Conservation (phyloP, 202 grass and related monocot species). For the Hordeum pubiflorum region DNA sequence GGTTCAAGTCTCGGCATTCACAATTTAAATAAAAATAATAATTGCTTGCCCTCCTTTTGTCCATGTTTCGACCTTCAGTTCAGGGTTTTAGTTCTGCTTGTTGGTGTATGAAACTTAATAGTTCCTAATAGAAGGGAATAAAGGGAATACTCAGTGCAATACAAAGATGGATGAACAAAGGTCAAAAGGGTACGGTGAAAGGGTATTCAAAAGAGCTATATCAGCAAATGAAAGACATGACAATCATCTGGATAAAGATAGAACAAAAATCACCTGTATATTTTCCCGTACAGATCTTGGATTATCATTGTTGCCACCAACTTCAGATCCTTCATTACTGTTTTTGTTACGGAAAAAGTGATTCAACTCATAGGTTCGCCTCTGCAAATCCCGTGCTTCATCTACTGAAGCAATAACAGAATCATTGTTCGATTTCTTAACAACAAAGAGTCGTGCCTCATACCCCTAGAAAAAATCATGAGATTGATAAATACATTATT, state of each 20-base stretch:
- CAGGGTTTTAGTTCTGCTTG: neutral
- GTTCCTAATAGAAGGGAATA: neutral
- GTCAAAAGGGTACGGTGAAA: neutral
- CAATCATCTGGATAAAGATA: neutral
- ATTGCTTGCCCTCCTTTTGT: neutral
- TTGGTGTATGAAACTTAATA: neutral
- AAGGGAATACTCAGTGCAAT: neutral
- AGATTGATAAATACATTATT: slow-evolving; percentile 23
- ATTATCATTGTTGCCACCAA: slow-evolving; percentile 34
- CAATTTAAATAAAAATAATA: neutral
- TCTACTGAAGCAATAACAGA: slow-evolving; percentile 71
- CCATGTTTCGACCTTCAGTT: neutral
- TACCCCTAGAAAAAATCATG: slow-evolving; percentile 56
- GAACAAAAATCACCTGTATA: slow-evolving; percentile 56
- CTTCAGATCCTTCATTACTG: slow-evolving; percentile 46
- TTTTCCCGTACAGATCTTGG: slow-evolving; percentile 62
- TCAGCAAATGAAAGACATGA: slow-evolving; percentile 15
- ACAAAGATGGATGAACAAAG: neutral
- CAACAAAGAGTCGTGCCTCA: slow-evolving; percentile 71
- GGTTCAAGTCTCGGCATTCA: neutral
- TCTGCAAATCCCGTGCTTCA: slow-evolving; percentile 69
- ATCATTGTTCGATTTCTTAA: slow-evolving; percentile 78
- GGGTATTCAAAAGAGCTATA: neutral
- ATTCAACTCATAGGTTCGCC: slow-evolving; percentile 72
- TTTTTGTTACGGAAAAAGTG: slow-evolving; percentile 75